Evolutionary conservation across 225 moss, liverwort and hornwort genomes (phyloP).

Genomic region (Sphagnum tenellum): DNA sequence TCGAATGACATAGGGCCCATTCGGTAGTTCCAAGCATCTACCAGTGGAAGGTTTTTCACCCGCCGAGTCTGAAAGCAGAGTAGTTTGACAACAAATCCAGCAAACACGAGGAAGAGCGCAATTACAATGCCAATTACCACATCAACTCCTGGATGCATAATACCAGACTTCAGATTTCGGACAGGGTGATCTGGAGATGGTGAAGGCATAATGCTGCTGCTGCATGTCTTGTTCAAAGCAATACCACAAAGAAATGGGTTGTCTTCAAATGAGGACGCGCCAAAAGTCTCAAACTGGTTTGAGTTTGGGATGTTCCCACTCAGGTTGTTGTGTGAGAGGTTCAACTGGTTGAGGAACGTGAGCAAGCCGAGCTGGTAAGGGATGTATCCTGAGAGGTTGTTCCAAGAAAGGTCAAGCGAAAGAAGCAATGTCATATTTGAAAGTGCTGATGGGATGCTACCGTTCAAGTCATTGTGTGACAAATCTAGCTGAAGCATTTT

Average conservation of each 20-base stretch:
- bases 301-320: slow-evolving; percentile 27
- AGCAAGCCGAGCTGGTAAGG: slow-evolving; percentile 27
- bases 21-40: slow-evolving; percentile 8
- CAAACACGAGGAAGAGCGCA: slow-evolving; percentile 11
- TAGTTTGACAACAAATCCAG: slow-evolving; percentile 17
- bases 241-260: slow-evolving; percentile 47
- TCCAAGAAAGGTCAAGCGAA: slow-evolving; percentile 38
- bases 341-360: slow-evolving; percentile 11
- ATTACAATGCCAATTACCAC: slow-evolving; percentile 23
- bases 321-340: slow-evolving; percentile 33
- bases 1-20: slow-evolving; percentile 39
- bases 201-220: too few relatives aligned
- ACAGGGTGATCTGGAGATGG: slow-evolving; percentile 1
- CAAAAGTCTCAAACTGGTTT: slow-evolving; percentile 19
- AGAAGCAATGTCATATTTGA: slow-evolving; percentile 10
- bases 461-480: slow-evolving; percentile 42
- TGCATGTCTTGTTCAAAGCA: slow-evolving; percentile 10
- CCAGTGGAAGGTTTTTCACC: slow-evolving; percentile 20
- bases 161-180: background rate
- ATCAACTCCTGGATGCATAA: slow-evolving; percentile 4
- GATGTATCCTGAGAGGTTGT: slow-evolving; percentile 42
- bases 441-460: slow-evolving; percentile 23
- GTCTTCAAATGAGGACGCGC: slow-evolving; percentile 20
- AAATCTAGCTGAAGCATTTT: slow-evolving; percentile 29
- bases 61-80: slow-evolving; percentile 15